Evolutionary conservation across 768 basidiomycete genomes (phyloP).

Genomic region (Collybia mongolica): DNA sequence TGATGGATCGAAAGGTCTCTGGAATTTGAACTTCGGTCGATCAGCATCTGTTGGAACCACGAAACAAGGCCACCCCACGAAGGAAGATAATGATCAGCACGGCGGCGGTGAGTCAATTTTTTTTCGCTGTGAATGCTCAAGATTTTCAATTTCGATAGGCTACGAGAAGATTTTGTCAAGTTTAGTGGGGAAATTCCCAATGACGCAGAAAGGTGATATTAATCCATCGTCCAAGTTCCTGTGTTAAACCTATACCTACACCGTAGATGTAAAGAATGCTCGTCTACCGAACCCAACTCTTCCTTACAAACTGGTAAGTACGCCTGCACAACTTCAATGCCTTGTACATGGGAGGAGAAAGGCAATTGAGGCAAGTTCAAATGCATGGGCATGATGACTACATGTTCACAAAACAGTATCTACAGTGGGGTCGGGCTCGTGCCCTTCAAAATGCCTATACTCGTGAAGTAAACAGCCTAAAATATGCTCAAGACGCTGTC

Average conservation of each 20-base stretch:
- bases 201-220: conserved; percentile 38
- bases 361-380: conserved; percentile 44
- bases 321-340: conserved; percentile 29
- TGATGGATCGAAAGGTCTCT: conserved; percentile 33
- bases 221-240: no score
- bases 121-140: neutral
- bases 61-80: neutral
- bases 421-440: conserved; percentile 48
- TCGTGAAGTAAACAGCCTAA: conserved; percentile 13
- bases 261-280: conserved; percentile 23
- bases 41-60: neutral
- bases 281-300: conserved; percentile 20
- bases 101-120: conserved; percentile 1
- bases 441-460: conserved; percentile 43
- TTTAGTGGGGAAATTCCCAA: conserved; percentile 37
- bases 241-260: no score
- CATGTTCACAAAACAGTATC: neutral
- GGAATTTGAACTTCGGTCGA: conserved; percentile 25
- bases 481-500: conserved; percentile 12
- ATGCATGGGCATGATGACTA: neutral
- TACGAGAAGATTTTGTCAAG: conserved; percentile 28
- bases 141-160: conserved; percentile 7
- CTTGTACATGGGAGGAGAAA: conserved; percentile 45
- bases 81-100: neutral
- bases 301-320: conserved; percentile 40